phyloP scores from a whole-genome alignment of 768 basidiomycete species.

The Harrya chromipes region DNA sequence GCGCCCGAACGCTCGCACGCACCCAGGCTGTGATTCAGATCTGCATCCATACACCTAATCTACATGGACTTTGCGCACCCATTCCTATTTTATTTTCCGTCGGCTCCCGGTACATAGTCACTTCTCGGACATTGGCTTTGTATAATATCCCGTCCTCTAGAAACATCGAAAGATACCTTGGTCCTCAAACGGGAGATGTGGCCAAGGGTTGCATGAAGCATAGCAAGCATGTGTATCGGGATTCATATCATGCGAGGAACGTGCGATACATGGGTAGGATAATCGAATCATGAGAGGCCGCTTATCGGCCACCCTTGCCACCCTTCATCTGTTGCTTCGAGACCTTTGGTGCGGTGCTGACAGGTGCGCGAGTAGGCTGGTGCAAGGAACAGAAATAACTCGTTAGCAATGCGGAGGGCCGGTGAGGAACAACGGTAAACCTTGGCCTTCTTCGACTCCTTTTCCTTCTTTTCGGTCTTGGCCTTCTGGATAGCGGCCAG shows the following conservation, averaged over 20 bases:
- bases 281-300: constrained; percentile 3
- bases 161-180: neutral
- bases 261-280: constrained; percentile 24
- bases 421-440: constrained; percentile 31
- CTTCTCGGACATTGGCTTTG: constrained; percentile 13
- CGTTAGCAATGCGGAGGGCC: constrained; percentile 3
- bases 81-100: constrained; percentile 4
- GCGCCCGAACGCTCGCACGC: constrained; percentile 37
- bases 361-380: constrained; percentile 53
- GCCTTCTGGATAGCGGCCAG: constrained; percentile 88
- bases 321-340: constrained; percentile 98
- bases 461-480: constrained; percentile 95
- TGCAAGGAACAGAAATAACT: neutral
- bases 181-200: neutral
- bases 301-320: constrained; percentile 72
- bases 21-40: constrained; percentile 21
- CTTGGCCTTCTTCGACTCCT: constrained; percentile 89
- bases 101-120: constrained; percentile 6
- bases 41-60: too few species aligned
- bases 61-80: constrained; percentile 13
- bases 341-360: constrained; percentile 70
- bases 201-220: constrained; percentile 1
- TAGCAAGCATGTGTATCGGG: constrained; percentile 9
- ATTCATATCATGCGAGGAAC: constrained; percentile 18
- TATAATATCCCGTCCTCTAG: constrained; percentile 13